Conservation (phyloP, 306 rosid genomes). For the Notholithocarpus densiflorus region DNA sequence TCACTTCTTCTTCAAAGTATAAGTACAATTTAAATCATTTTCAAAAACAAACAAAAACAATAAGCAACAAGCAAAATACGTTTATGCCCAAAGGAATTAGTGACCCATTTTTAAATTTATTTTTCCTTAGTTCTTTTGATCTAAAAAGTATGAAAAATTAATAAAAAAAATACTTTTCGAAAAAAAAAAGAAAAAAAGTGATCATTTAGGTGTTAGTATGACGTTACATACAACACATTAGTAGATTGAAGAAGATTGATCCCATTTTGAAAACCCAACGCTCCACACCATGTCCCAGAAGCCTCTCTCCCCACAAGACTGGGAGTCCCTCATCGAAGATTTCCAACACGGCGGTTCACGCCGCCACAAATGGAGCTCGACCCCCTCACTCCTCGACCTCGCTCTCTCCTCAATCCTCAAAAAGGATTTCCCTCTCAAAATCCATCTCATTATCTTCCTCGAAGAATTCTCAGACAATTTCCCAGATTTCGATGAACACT, state of each 20-base stretch:
- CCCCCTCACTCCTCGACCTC: slow-evolving; percentile 53
- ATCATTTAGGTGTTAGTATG: not conserved
- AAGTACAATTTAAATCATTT: too few relatives aligned
- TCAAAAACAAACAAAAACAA: too few relatives aligned
- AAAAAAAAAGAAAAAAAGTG: not conserved
- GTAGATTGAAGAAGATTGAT: too few relatives aligned
- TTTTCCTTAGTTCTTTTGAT: too few relatives aligned
- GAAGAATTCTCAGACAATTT: slow-evolving; percentile 64
- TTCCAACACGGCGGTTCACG: slow-evolving; percentile 68
- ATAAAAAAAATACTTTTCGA: too few relatives aligned
- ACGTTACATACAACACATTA: too few relatives aligned
- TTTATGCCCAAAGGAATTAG: too few relatives aligned
- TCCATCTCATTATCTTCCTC: slow-evolving; percentile 67
- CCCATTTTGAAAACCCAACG: not conserved
- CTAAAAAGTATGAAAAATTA: too few relatives aligned
- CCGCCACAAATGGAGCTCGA: slow-evolving; percentile 44
- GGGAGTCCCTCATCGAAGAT: slow-evolving; percentile 82
- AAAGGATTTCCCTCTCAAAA: slow-evolving; percentile 67
- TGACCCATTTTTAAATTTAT: too few relatives aligned
- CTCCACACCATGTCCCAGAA: slow-evolving; percentile 33
- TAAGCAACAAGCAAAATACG: too few relatives aligned
- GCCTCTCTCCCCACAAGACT: slow-evolving; percentile 62
- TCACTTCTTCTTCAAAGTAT: too few relatives aligned
- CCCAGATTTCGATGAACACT: slow-evolving; percentile 17
- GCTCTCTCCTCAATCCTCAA: slow-evolving; percentile 58